Base-by-base conservation (phyloP, 1,284 basidiomycete species). In the Filobasidium uniguttulatum region DNA sequence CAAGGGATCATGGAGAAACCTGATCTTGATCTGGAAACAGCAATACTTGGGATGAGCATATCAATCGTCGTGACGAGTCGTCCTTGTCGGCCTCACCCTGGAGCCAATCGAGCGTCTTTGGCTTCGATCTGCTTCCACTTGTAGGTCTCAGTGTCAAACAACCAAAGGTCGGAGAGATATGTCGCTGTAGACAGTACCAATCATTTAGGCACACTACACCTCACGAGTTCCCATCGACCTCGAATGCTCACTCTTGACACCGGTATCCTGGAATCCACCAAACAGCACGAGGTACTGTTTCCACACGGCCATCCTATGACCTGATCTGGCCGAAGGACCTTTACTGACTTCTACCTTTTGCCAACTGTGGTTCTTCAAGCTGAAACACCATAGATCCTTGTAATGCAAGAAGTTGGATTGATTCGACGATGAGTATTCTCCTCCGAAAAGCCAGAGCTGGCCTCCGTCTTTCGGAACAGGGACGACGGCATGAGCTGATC, bases 331-430 rank as follows among this genome's bases (percentile, higher is more conserved):
- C 37, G 76, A 81, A 0, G 89, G 89, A 15, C 79, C 75, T 15
- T 83, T 68, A 62, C 88, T 91, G 7, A 86, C 75, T 76, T 94
- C 89, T 50, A 93, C 85, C 17, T 85, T 74, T 54, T 94, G 86
- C 90, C 90, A 96, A 0, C 76, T 70, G 60, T 88, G 83, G 0
- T 77, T 56, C 52, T 60, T 60, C 38, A 57, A 54, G 30, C 49
- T 55, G 86, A 55, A 56, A 33, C 75, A 75, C 83, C 83, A 85
- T 60, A 90, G 80, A 59, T 91, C 86, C 36, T 85, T 78, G 62
- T 90, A 94, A 62, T 93, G 88, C 57, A 91, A 85, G 66, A 93
- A 93, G 0, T 80, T 80, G 26, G 81, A 89, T 65, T 93, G 88
- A 54, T 85, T 77, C 4, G 86, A 69, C 0, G 83, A 85, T 0